phyloP scores from a whole-genome alignment of 2,329 filamentous ascomycete species.

The Sporothrix luriei region DNA sequence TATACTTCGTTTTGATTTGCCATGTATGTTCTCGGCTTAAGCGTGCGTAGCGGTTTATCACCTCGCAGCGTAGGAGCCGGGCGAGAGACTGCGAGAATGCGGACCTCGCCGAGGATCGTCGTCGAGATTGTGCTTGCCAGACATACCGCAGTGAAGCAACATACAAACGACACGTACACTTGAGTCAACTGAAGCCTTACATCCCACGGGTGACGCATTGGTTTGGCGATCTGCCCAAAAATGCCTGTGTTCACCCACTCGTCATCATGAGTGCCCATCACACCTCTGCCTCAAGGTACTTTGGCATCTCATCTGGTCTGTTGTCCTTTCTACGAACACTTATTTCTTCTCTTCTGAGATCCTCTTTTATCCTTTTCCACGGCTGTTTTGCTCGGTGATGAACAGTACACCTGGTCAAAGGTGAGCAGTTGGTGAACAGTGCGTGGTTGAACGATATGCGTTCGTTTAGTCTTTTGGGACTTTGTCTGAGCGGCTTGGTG shows the following conservation, averaged over 20 bases:
- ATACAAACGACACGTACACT: too few relatives aligned
- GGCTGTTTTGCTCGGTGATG: conserved; percentile 13
- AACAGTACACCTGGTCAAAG: neutral
- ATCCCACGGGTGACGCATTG: conserved; percentile 3
- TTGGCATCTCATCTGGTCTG: too few relatives aligned
- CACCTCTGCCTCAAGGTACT: neutral
- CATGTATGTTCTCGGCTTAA: too few relatives aligned
- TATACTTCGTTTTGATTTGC: too few relatives aligned
- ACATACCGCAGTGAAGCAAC: neutral
- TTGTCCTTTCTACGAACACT: neutral
- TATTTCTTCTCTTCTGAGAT: neutral
- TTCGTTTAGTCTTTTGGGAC: neutral
- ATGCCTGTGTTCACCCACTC: conserved; percentile 8
- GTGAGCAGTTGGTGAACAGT: neutral
- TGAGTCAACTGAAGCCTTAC: neutral
- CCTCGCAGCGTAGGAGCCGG: neutral
- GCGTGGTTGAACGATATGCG: neutral
- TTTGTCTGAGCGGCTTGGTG: too few relatives aligned
- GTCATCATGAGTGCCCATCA: neutral
- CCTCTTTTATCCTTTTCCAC: neutral
- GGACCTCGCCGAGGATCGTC: neutral
- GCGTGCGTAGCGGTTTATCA: neutral
- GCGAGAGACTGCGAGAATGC: neutral
- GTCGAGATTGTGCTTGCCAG: neutral
- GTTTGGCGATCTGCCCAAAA: neutral